Conservation (phyloP, 768 basidiomycete species). For the Aureoboletus auriporus region DNA sequence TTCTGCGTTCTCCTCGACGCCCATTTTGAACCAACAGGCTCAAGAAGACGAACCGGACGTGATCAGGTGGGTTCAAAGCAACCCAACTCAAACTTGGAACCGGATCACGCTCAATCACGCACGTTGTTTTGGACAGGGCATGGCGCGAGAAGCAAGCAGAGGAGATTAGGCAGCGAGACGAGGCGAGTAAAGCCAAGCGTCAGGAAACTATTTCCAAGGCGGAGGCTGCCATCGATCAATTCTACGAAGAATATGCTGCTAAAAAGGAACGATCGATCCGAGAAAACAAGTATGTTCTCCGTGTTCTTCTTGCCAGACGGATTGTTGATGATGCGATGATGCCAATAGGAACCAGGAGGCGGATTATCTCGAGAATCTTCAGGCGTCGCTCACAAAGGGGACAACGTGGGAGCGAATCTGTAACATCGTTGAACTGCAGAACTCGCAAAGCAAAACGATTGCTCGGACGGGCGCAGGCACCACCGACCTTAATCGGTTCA, state of each 20-base stretch:
- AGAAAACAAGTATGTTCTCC: slow-evolving; percentile 77
- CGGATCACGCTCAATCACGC: neutral
- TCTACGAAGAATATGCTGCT: slow-evolving; percentile 82
- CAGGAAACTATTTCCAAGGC: slow-evolving; percentile 83
- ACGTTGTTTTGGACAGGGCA: slow-evolving; percentile 49
- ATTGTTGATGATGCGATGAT: slow-evolving; percentile 2
- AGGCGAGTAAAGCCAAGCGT: slow-evolving; percentile 67
- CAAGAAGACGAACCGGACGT: slow-evolving; percentile 83
- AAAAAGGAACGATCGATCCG: slow-evolving; percentile 90
- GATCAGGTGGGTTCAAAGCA: slow-evolving; percentile 66
- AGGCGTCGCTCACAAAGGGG: slow-evolving; percentile 75
- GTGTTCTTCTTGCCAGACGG: neutral
- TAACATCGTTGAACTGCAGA: slow-evolving; percentile 80
- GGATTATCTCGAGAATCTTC: slow-evolving; percentile 68
- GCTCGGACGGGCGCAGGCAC: slow-evolving; percentile 83
- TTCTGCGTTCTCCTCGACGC: slow-evolving; percentile 66
- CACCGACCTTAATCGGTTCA: slow-evolving; percentile 85
- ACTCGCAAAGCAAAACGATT: slow-evolving; percentile 96
- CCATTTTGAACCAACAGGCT: slow-evolving; percentile 63
- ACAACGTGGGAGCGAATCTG: slow-evolving; percentile 97
- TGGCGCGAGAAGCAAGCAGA: slow-evolving; percentile 87
- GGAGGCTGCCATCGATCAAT: slow-evolving; percentile 82
- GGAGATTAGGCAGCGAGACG: slow-evolving; percentile 82
- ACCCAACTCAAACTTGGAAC: too few species aligned
- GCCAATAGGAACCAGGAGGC: slow-evolving; percentile 76